Percentiles rank a stretch among this genome's conserved stretches.
Evolutionary conservation across 805 yeast genomes (phyloP).

Genomic region (Nakazawaea peltata): DNA sequence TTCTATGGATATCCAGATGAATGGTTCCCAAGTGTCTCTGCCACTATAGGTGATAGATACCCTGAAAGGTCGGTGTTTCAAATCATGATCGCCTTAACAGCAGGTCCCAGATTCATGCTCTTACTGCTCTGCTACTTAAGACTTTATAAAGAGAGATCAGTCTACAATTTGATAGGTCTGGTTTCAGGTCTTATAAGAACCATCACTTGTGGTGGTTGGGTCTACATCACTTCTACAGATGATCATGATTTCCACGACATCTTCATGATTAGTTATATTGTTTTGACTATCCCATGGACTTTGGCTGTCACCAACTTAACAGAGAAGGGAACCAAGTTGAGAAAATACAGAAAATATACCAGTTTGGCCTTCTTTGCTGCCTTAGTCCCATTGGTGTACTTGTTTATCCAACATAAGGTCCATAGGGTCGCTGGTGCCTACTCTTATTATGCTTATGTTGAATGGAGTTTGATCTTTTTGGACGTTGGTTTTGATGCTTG

Average conservation of each 20-base stretch:
- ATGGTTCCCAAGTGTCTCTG: conserved; percentile 98
- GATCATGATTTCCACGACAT: conserved; percentile 95
- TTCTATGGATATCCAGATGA: conserved; percentile 91
- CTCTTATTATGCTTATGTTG: conserved; percentile 88
- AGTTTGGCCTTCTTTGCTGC: conserved; percentile 60
- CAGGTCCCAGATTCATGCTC: conserved; percentile 83
- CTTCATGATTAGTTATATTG: conserved; percentile 86
- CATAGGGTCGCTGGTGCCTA: conserved; percentile 88
- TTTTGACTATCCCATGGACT: conserved; percentile 91
- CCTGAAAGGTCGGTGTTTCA: conserved; percentile 95
- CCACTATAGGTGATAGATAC: conserved; percentile 93
- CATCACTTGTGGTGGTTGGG: conserved; percentile 97
- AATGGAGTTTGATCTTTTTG: conserved; percentile 81
- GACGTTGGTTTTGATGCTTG: conserved; percentile 84
- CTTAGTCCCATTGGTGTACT: conserved; percentile 75
- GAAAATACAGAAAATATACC: conserved; percentile 45
- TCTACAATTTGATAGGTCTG: conserved; percentile 21
- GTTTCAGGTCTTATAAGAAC: conserved; percentile 78
- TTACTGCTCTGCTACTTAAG: conserved; percentile 45
- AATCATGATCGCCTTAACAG: conserved; percentile 81
- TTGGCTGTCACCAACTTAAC: conserved; percentile 46
- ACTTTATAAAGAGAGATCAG: conserved; percentile 27
- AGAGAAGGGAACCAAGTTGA: conserved; percentile 34
- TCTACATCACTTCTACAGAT: conserved; percentile 92
- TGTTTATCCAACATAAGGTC: conserved; percentile 90